Conservation (phyloP, 306 rosid species). For the Inga oerstediana region DNA sequence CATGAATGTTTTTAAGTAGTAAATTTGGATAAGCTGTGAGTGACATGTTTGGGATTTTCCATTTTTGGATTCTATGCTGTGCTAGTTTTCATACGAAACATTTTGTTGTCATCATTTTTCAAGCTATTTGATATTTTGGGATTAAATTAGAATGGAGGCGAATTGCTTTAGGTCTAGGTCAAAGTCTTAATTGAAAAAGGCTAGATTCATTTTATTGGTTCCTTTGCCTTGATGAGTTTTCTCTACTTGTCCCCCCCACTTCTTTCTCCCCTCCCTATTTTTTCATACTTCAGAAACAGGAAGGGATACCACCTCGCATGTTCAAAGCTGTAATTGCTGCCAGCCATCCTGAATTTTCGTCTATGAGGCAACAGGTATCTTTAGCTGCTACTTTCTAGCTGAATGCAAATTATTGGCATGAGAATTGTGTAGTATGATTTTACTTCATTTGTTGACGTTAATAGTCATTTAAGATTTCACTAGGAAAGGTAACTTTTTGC, state of each 20-base stretch:
- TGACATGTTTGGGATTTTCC: not conserved
- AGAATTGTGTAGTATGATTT: constrained; percentile 10
- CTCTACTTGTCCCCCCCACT: constrained; percentile 6
- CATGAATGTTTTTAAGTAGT: not conserved
- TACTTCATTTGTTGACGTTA: not conserved
- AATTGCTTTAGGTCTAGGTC: constrained; percentile 30
- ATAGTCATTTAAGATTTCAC: constrained; percentile 8
- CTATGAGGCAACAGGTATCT: constrained; percentile 92
- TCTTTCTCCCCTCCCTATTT: not conserved
- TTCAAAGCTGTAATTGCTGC: constrained; percentile 93
- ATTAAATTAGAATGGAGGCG: constrained; percentile 11
- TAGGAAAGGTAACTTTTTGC: constrained; percentile 19
- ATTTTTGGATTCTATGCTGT: not conserved
- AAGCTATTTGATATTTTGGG: not conserved
- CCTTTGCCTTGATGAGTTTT: constrained; percentile 19
- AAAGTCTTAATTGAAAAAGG: constrained; percentile 1
- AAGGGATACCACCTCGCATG: constrained; percentile 91
- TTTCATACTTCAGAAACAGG: constrained; percentile 61
- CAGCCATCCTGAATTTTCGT: constrained; percentile 95
- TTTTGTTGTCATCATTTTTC: not conserved
- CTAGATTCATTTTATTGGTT: constrained; percentile 12
- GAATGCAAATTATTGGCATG: not conserved
- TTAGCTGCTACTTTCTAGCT: constrained; percentile 22
- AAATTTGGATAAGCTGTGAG: not conserved
- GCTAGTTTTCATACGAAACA: not conserved